A percentile compares a stretch with the other conserved stretches of the same genome.
Evolutionary conservation across 805 yeast genomes (phyloP).

Genomic region (Yarrowia osloensis): DNA sequence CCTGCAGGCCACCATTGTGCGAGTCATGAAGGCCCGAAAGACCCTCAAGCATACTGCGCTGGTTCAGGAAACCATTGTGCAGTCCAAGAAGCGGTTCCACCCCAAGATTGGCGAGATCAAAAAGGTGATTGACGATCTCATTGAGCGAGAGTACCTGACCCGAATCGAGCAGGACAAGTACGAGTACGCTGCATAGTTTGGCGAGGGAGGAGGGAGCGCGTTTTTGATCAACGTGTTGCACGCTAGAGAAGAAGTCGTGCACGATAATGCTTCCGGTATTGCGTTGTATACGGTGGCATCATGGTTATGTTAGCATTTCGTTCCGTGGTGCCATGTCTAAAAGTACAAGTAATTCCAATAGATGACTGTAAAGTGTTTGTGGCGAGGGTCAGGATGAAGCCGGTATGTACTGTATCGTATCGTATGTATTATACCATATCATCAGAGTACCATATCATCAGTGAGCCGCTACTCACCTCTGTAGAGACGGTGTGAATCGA

Average conservation of each 20-base stretch:
- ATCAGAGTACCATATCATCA: too few relatives aligned
- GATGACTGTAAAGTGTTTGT: too few relatives aligned
- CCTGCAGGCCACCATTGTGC: conserved; percentile 89
- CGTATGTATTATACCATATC: too few relatives aligned
- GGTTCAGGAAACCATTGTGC: conserved; percentile 85
- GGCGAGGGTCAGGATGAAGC: too few relatives aligned
- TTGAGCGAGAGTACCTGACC: conserved; percentile 81
- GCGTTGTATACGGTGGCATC: not conserved
- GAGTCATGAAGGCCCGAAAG: conserved; percentile 95
- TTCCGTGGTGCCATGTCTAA: not conserved
- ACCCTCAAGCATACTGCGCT: conserved; percentile 73
- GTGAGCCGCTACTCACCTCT: too few relatives aligned
- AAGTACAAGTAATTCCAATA: not conserved
- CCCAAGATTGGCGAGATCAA: conserved; percentile 87
- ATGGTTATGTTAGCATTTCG: not conserved
- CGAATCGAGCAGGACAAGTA: conserved; percentile 74
- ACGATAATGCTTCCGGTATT: not conserved
- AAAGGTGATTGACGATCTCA: conserved; percentile 77
- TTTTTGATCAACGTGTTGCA: not conserved
- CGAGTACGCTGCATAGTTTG: conserved; percentile 68
- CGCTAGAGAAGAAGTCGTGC: too few relatives aligned
- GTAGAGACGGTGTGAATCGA: too few relatives aligned
- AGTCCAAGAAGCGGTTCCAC: conserved; percentile 76
- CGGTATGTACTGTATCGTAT: too few relatives aligned
- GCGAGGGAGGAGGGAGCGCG: not conserved